Base-by-base conservation (phyloP, 2,329 filamentous ascomycete genomes). In the Aureobasidium pullulans region DNA sequence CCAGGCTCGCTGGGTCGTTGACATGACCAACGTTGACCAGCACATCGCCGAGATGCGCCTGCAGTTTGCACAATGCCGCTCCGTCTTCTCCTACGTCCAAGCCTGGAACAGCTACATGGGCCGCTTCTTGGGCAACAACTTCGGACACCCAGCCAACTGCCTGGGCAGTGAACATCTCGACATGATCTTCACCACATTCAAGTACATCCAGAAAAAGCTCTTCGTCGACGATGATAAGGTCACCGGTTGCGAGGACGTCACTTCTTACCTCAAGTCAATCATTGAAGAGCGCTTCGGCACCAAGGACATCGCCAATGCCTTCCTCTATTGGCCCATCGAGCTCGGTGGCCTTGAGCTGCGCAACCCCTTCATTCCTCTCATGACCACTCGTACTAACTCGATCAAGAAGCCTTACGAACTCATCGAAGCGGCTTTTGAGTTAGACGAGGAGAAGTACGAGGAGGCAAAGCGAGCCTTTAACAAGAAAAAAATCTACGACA, bases 11-110 rank as follows among this genome's bases (percentile, higher is more conserved):
- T 87, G 86, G 65, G 71, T 81, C 50, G 85, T 87, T 57, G 81
- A 87, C 63, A 79, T 84, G 64, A 62, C 64, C 0, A 77, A 83
- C 71, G 82, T 88, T 0, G 79, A 85, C 62, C 70, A 75, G 29
- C 84, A 87, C 62, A 81, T 85, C 57, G 67, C 74, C 2, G 84
- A 87, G 66, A 76, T 88, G 3, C 75, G 76, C 34, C 77, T 75
- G 4, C 84, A 88, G 64, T 78, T 88, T 5, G 72, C 74, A 6
- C 75, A 78, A 29, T 80, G 79, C 61, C 77, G 77, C 61, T 84
- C 79, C 61, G 71, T 85, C 6, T 81, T 86, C 62, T 73, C 79
- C 29, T 85, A 81, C 76, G 76, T 85, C 3, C 78, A 84, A 57
- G 71, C 75, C 0, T 81, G 80, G 80, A 83, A 83, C 62, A 74